phyloP scores from a whole-genome alignment of 78 protist genomes.

The Isochrysis galbana region DNA sequence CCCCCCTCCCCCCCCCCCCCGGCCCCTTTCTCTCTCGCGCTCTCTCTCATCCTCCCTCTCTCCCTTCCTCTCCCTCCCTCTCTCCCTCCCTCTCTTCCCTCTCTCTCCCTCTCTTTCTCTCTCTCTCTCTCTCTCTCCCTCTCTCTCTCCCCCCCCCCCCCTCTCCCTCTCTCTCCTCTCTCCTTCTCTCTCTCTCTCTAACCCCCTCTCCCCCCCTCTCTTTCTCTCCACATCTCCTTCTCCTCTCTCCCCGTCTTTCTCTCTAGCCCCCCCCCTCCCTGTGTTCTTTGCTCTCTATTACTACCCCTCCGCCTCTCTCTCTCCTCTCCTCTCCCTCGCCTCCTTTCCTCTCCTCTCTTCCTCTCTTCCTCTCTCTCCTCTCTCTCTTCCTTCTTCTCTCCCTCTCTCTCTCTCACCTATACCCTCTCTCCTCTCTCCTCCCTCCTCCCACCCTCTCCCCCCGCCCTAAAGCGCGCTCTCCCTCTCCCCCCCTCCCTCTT shows the following conservation, averaged over 20 bases:
- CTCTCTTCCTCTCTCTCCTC: no score
- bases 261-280: background rate
- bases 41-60: no score
- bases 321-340: background rate
- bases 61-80: no score
- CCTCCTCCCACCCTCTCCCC: no score
- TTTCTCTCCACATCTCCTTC: background rate
- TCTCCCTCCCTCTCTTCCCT: constrained; percentile 22
- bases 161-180: background rate
- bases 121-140: constrained; percentile 23
- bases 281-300: background rate
- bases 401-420: no score
- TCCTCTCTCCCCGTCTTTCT: background rate
- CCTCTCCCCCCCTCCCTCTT: no score
- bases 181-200: background rate
- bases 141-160: background rate
- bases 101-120: constrained; percentile 25
- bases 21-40: no score
- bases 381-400: no score
- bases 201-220: background rate
- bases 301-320: constrained; percentile 26
- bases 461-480: no score
- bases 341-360: no score
- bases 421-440: no score
- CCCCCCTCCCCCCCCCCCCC: no score